Percentiles rank a stretch among this genome's conserved stretches.
These are phyloP conservation scores for Xylariaceae sp. DNA, from an alignment of 2,329 filamentous ascomycete species.

Conservation along the genomic window DNA sequence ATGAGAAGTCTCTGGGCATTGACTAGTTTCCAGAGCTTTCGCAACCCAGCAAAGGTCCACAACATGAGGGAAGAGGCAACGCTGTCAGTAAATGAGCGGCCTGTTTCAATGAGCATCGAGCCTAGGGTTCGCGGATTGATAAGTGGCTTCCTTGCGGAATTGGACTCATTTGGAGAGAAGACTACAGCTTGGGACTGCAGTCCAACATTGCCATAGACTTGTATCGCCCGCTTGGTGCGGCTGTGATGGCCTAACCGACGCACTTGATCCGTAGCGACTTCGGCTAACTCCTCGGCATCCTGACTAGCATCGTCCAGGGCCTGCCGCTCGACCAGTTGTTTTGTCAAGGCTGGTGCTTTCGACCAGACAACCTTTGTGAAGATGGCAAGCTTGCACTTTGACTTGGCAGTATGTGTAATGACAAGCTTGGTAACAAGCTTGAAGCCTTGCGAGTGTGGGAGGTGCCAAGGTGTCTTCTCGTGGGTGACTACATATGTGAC, in stretches of 20 bases:
- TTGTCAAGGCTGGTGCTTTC: constrained; percentile 56
- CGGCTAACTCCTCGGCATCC: constrained; percentile 68
- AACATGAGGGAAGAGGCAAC: constrained; percentile 71
- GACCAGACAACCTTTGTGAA: constrained; percentile 87
- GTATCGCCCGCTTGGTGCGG: constrained; percentile 70
- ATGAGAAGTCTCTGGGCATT: constrained; percentile 73
- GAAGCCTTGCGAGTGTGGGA: constrained; percentile 75
- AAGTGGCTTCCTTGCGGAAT: constrained; percentile 48
- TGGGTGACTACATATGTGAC: constrained; percentile 61
- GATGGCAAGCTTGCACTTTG: constrained; percentile 83
- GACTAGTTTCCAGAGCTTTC: constrained; percentile 60
- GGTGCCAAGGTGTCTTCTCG: constrained; percentile 67
- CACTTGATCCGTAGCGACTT: constrained; percentile 72
- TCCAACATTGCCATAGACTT: constrained; percentile 72
- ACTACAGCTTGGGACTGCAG: constrained; percentile 59
- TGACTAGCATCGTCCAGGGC: constrained; percentile 70
- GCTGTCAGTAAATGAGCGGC: constrained; percentile 68
- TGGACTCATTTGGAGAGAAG: constrained; percentile 48
- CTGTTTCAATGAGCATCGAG: constrained; percentile 65
- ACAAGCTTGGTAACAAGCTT: constrained; percentile 84
- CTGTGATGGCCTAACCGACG: constrained; percentile 66
- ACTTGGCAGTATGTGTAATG: constrained; percentile 88
- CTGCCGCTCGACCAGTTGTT: constrained; percentile 58
- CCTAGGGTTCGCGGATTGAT: constrained; percentile 59
- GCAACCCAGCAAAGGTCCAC: constrained; percentile 63